Evolutionary conservation across 2,329 filamentous ascomycete species (phyloP).

Genomic region (Pestalotiopsis sp.): DNA sequence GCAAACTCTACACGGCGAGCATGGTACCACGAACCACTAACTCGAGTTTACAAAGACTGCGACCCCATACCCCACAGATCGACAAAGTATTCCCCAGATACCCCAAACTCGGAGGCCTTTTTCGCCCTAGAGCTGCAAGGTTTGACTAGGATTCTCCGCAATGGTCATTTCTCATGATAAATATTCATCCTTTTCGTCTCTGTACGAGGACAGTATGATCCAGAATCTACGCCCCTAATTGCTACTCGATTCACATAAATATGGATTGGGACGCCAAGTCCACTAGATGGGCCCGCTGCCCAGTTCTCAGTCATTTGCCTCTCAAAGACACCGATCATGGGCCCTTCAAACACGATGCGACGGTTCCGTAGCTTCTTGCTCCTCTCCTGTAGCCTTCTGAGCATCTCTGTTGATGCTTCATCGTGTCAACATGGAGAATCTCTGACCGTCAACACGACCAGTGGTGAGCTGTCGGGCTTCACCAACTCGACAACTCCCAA

Average conservation of each 20-base stretch:
- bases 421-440: not conserved
- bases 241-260: not conserved
- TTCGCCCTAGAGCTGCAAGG: not conserved
- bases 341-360: not conserved
- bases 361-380: not conserved
- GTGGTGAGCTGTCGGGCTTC: conserved; percentile 13
- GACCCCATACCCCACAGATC: not conserved
- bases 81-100: not conserved
- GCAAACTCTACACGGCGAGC: not conserved
- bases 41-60: not conserved
- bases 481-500: conserved; percentile 4
- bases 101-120: not conserved
- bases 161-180: not conserved
- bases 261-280: not conserved
- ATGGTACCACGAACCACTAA: not conserved
- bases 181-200: not conserved
- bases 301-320: not conserved
- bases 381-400: not conserved
- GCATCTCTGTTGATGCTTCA: not conserved
- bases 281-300: not conserved
- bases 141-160: not conserved
- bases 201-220: not conserved
- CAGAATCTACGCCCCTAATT: not conserved
- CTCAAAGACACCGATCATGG: not conserved
- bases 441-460: conserved; percentile 12